These are phyloP conservation scores for Polytrichum formosum DNA, from an alignment of 225 moss, liverwort and hornwort genomes.

Conservation along the genomic window DNA sequence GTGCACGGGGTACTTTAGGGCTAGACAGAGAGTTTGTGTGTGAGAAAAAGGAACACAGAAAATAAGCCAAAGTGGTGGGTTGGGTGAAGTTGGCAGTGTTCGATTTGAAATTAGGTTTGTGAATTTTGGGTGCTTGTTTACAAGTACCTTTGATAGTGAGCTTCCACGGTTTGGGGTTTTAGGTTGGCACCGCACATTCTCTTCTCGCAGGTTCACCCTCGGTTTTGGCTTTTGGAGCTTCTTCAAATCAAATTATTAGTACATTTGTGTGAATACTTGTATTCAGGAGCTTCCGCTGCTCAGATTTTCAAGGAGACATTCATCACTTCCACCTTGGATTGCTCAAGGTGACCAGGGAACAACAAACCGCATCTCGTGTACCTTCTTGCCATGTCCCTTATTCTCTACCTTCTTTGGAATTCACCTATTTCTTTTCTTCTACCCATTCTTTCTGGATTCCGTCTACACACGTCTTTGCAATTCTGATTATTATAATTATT, in stretches of 20 bases:
- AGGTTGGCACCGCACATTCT: not conserved
- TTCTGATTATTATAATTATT: too few species aligned
- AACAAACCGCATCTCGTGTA: too few species aligned
- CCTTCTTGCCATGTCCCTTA: too few species aligned
- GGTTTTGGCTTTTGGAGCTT: not conserved
- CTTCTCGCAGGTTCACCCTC: not conserved
- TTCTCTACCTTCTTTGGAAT: too few species aligned
- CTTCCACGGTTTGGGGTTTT: not conserved
- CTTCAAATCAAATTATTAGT: not conserved
- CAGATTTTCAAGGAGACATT: not conserved
- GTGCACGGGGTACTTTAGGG: not conserved
- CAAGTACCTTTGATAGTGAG: not conserved
- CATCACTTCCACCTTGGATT: too few species aligned
- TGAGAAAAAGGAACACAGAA: slow-evolving; percentile 1
- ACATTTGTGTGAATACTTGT: not conserved
- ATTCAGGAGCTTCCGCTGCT: not conserved
- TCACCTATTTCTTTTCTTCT: too few species aligned
- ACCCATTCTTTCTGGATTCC: too few species aligned
- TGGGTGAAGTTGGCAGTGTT: not conserved
- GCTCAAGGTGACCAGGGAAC: too few species aligned
- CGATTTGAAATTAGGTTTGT: not conserved
- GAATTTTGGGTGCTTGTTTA: not conserved
- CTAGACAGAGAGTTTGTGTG: slow-evolving; percentile 1
- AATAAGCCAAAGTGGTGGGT: not conserved
- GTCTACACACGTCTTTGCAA: too few species aligned